Conservation (phyloP, 1,284 basidiomycete species). For the Anthracocystis panici-leucophaei region DNA sequence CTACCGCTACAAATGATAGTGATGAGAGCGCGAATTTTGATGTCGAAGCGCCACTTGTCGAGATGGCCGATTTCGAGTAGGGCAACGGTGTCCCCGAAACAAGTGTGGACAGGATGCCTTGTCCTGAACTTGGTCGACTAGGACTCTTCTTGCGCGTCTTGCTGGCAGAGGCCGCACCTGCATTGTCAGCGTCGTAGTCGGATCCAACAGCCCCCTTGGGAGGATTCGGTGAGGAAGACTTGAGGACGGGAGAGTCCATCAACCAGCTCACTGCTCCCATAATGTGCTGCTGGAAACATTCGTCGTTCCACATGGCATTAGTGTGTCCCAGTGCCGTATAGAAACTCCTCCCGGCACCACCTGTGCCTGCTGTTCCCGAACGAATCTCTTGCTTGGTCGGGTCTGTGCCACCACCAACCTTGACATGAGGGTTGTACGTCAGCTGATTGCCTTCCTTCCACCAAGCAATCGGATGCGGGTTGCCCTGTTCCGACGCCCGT, state of each 20-base stretch:
- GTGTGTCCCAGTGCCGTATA: conserved; percentile 61
- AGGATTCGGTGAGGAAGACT: conserved; percentile 24
- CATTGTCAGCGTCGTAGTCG: conserved; percentile 17
- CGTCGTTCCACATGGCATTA: conserved; percentile 49
- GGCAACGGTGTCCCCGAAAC: conserved; percentile 38
- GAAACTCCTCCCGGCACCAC: conserved; percentile 54
- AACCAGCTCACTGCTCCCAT: conserved; percentile 58
- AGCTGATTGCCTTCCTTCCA: conserved; percentile 59
- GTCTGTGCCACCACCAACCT: conserved; percentile 55
- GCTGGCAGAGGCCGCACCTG: not conserved
- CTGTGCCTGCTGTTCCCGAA: conserved; percentile 41
- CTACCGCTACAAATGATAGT: not conserved
- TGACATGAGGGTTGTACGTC: conserved; percentile 35
- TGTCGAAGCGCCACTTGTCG: conserved; percentile 7
- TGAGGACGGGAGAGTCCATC: conserved; percentile 48
- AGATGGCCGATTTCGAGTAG: conserved; percentile 36
- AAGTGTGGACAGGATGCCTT: conserved; percentile 16
- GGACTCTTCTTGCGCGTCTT: not conserved
- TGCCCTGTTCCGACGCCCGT: conserved; percentile 43
- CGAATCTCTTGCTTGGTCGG: conserved; percentile 47
- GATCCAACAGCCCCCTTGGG: conserved; percentile 27
- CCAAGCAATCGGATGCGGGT: conserved; percentile 61
- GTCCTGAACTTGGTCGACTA: not conserved
- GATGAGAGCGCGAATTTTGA: not conserved
- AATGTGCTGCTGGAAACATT: conserved; percentile 52